Percentiles rank a stretch among this genome's conserved stretches.
phyloP scores from a whole-genome alignment of 2,329 filamentous ascomycete species.

The Aspergillus spinulosporus region DNA sequence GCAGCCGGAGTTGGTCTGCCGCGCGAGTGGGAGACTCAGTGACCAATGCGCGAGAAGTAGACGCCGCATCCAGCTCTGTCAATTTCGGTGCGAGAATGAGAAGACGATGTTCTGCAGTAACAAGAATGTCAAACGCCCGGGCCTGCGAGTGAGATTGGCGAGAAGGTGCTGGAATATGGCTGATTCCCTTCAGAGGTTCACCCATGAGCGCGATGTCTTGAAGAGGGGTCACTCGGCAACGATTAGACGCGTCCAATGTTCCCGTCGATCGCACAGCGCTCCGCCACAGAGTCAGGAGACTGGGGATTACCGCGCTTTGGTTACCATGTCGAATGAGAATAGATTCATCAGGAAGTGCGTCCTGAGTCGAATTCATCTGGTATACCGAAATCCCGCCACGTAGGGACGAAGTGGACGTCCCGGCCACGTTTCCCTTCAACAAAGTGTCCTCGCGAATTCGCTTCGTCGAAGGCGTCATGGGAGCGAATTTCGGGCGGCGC shows the following conservation, averaged over 20 bases:
- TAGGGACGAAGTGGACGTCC: slow-evolving; percentile 33
- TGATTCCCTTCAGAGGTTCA: slow-evolving; percentile 42
- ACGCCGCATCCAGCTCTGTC: slow-evolving; percentile 26
- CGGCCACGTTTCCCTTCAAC: slow-evolving; percentile 39
- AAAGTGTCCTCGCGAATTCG: slow-evolving; percentile 49
- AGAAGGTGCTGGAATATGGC: slow-evolving; percentile 35
- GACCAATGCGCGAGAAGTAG: slow-evolving; percentile 12
- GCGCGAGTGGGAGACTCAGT: slow-evolving; percentile 26
- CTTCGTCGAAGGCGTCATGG: slow-evolving; percentile 51
- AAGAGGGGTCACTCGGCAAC: slow-evolving; percentile 40
- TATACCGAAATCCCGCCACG: slow-evolving; percentile 45
- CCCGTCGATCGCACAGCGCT: slow-evolving; percentile 40
- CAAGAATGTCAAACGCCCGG: slow-evolving; percentile 40
- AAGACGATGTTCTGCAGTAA: slow-evolving; percentile 44
- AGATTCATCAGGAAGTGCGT: slow-evolving; percentile 44
- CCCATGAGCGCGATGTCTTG: slow-evolving; percentile 43
- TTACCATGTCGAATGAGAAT: slow-evolving; percentile 46
- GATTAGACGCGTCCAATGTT: slow-evolving; percentile 42
- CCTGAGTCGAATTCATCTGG: slow-evolving; percentile 37
- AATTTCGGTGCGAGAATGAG: slow-evolving; percentile 39
- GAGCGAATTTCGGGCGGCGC: slow-evolving; percentile 43
- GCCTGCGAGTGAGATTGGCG: slow-evolving; percentile 26
- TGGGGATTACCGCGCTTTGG: slow-evolving; percentile 45
- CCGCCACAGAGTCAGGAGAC: slow-evolving; percentile 47
- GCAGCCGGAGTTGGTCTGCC: slow-evolving; percentile 45